Percentiles rank a stretch among this genome's conserved stretches.
Evolutionary conservation across 1,284 basidiomycete species (phyloP).

Genomic region (Coniferiporia sulphurascens): DNA sequence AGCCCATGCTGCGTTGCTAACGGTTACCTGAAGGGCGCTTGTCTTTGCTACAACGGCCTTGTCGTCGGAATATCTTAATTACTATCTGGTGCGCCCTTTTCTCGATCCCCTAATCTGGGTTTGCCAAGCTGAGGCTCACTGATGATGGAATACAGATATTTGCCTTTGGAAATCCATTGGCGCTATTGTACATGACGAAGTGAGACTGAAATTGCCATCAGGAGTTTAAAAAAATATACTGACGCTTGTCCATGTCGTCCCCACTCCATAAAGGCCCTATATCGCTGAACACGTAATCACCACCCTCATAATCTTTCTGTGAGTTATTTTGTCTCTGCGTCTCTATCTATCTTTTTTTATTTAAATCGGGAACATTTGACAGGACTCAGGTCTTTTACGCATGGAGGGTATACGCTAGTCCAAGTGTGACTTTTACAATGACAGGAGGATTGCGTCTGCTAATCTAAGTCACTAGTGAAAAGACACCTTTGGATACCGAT

Average conservation of each 20-base stretch:
- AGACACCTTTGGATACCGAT: not conserved
- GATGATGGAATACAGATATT: not conserved
- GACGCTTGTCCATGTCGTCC: not conserved
- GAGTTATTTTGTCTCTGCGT: not conserved
- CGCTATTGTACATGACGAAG: constrained; percentile 5
- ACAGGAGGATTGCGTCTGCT: not conserved
- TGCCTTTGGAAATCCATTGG: constrained; percentile 9
- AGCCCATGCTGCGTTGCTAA: not conserved
- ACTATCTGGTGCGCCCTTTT: constrained; percentile 2
- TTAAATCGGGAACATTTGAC: not conserved
- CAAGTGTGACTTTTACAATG: too few relatives aligned
- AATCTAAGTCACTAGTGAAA: constrained; percentile 1
- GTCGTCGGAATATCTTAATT: constrained; percentile 2
- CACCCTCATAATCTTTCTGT: constrained; percentile 6
- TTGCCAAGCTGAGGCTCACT: not conserved
- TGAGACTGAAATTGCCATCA: not conserved
- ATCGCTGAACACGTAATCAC: constrained; percentile 5
- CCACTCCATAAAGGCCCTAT: not conserved
- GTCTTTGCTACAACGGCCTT: constrained; percentile 6
- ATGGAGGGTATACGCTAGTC: constrained; percentile 7
- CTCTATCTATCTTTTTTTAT: not conserved
- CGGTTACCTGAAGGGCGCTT: not conserved
- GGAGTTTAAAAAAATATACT: not conserved
- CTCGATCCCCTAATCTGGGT: not conserved
- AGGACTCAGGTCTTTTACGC: constrained; percentile 13